Evolutionary conservation across 805 yeast genomes (phyloP), one percentile per base, ranked within the genome.

Genomic region (Candida piceae): DNA sequence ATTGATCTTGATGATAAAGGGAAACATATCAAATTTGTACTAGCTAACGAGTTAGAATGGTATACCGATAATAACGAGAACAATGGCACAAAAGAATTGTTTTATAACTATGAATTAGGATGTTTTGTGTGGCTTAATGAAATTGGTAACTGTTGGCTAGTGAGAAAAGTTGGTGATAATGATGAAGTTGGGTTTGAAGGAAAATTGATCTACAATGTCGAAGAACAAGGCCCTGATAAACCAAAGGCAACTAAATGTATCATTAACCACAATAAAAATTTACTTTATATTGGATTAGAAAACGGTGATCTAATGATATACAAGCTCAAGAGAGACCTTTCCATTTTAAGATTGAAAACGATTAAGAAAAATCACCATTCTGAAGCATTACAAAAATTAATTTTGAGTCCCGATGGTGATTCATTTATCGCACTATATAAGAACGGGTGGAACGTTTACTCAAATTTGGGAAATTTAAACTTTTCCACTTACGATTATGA

Each of bases 381-480:
- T 35, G 60, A 19, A 29, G 56, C 21, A 38, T 57, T 54, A 52
- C 49, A 15, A 55, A 64, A 34, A 52, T 46, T 52, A 39, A 50
- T 36, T 5, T 21, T 57, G 8, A 43, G 48, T 29, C 58, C 58
- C 2, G 45, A 49, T 34, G 63, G 61, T 6, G 53, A 53, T 25
- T 48, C 58, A 11, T 29, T 60, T 19, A 34, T 62, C 5, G 36
- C 50, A 4, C 34, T 53, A 9, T 60, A 44, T 36, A 44, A 45
- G 15, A 57, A 56, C 29, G 78, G 78, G 5, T 75, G 78, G 78
- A 64, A 64, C 32, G 40, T 70, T 18, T 63, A 60, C 41, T 70
- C 79, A 3, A 64, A 63, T 12, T 59, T 72, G 24, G 80, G 80
- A 1, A 67, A 70, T 45, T 51, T 66, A 26, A 62, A 58, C 24